Conservation (phyloP, 2,329 filamentous ascomycete genomes). For the Rhexocercosporidium sp. region DNA sequence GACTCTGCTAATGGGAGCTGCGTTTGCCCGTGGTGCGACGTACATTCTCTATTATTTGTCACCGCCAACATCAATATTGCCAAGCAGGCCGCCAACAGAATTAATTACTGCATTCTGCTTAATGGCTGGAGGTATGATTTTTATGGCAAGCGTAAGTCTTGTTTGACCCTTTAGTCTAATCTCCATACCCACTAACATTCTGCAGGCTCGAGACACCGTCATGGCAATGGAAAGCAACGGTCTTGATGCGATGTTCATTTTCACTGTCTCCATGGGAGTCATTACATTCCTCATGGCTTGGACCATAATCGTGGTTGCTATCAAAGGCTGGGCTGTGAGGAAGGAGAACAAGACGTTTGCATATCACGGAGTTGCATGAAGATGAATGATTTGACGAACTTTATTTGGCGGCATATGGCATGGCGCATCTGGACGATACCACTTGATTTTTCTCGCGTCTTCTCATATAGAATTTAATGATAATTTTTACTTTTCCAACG, state of each 20-base stretch:
- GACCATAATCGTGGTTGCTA: conserved; percentile 75
- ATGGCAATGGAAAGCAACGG: conserved; percentile 76
- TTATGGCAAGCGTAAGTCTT: conserved; percentile 84
- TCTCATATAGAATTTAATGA: background rate
- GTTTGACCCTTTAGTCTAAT: background rate
- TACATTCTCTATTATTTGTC: conserved; percentile 81
- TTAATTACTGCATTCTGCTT: conserved; percentile 86
- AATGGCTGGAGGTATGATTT: conserved; percentile 85
- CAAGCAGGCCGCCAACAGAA: conserved; percentile 87
- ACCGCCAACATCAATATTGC: conserved; percentile 79
- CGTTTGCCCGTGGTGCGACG: conserved; percentile 77
- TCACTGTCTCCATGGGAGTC: conserved; percentile 85
- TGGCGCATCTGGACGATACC: conserved; percentile 19
- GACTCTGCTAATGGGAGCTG: conserved; percentile 78
- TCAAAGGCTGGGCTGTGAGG: conserved; percentile 84
- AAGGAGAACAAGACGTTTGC: conserved; percentile 41
- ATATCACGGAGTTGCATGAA: conserved; percentile 11
- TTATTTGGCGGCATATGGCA: conserved; percentile 9
- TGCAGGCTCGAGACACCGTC: conserved; percentile 75
- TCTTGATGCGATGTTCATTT: conserved; percentile 90
- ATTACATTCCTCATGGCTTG: conserved; percentile 86
- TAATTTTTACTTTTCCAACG: background rate
- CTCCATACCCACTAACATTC: conserved; percentile 6
- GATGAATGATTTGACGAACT: background rate
- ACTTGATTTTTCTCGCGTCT: background rate